Evolutionary conservation across 768 basidiomycete species (phyloP).

Genomic region (Gelatoporia subvermispora): DNA sequence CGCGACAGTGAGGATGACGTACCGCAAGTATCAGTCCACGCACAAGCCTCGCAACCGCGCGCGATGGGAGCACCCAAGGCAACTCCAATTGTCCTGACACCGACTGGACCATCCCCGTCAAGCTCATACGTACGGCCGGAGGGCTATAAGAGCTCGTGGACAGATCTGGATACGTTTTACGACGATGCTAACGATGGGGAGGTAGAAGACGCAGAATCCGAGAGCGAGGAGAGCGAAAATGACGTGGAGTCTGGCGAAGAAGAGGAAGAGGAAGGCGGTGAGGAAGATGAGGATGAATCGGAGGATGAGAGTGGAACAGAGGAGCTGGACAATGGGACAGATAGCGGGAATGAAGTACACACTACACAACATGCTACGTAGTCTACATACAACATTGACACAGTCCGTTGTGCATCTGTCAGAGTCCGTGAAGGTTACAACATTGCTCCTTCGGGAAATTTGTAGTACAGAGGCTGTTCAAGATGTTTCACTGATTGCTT

Average conservation of each 20-base stretch:
- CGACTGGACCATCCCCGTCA: slow-evolving; percentile 43
- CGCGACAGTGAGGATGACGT: slow-evolving; percentile 63
- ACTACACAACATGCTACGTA: slow-evolving; percentile 11
- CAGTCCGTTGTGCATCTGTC: neutral
- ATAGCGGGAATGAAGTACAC: neutral
- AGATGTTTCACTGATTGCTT: neutral
- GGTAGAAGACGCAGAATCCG: slow-evolving; percentile 17
- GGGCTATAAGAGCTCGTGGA: slow-evolving; percentile 42
- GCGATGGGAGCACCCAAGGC: slow-evolving; percentile 26
- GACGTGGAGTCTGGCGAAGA: slow-evolving; percentile 24
- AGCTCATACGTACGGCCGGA: slow-evolving; percentile 29
- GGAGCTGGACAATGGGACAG: slow-evolving; percentile 3
- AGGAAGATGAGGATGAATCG: slow-evolving; percentile 19
- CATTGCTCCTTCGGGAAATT: slow-evolving; percentile 29
- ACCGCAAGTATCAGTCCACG: slow-evolving; percentile 22
- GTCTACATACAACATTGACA: slow-evolving; percentile 5
- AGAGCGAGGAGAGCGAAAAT: slow-evolving; percentile 19
- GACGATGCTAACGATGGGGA: slow-evolving; percentile 36
- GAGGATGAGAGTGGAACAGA: slow-evolving; percentile 28
- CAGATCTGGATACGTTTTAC: slow-evolving; percentile 75
- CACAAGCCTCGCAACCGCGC: slow-evolving; percentile 29
- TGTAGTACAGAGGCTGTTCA: slow-evolving; percentile 36
- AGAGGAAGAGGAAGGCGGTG: slow-evolving; percentile 19
- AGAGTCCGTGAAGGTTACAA: slow-evolving; percentile 15
- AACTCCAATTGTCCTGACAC: slow-evolving; percentile 54